Evolutionary conservation across 192 early-diverging fungal species (phyloP).

Genomic region (Kickxella alabastrina): DNA sequence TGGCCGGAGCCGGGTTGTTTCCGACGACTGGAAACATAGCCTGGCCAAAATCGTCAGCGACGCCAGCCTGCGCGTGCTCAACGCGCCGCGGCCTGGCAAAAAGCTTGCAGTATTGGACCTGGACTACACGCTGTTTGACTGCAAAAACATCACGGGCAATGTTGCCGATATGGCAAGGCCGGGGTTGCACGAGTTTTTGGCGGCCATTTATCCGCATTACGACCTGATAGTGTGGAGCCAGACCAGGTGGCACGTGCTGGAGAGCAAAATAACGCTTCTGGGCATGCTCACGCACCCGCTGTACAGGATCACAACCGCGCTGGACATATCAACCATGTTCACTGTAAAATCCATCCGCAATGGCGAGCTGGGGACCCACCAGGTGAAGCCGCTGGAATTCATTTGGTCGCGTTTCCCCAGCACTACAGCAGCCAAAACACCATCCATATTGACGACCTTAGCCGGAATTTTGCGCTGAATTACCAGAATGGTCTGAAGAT

Average conservation of each 20-base stretch:
- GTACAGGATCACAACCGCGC: slow-evolving; percentile 65
- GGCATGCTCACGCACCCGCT: slow-evolving; percentile 60
- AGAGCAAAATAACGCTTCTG: slow-evolving; percentile 71
- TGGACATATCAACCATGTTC: slow-evolving; percentile 71
- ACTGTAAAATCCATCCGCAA: slow-evolving; percentile 55
- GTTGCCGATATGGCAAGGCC: slow-evolving; percentile 61
- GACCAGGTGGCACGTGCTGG: slow-evolving; percentile 66
- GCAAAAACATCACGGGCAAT: slow-evolving; percentile 58
- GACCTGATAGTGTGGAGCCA: slow-evolving; percentile 79
- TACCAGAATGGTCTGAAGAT: slow-evolving; percentile 65
- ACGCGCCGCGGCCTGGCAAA: slow-evolving; percentile 50
- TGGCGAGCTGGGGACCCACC: slow-evolving; percentile 55
- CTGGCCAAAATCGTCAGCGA: slow-evolving; percentile 4
- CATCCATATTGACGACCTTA: slow-evolving; percentile 69
- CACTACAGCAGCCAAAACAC: slow-evolving; percentile 56
- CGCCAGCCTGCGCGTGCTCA: slow-evolving; percentile 25
- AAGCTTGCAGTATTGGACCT: slow-evolving; percentile 71
- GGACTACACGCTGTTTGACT: slow-evolving; percentile 75
- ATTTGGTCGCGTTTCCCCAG: slow-evolving; percentile 59
- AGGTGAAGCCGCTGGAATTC: slow-evolving; percentile 70
- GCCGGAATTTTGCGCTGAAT: slow-evolving; percentile 75
- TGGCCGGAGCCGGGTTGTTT: slow-evolving; percentile 15
- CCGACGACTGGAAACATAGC: slow-evolving; percentile 4
- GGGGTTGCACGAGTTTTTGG: slow-evolving; percentile 60
- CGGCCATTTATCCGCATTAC: slow-evolving; percentile 63